A percentile compares a stretch with the other conserved stretches of the same genome.
These are phyloP conservation scores for Apiotrichum akiyoshidainum DNA, from an alignment of 1,284 basidiomycete genomes.

Conservation along the genomic window DNA sequence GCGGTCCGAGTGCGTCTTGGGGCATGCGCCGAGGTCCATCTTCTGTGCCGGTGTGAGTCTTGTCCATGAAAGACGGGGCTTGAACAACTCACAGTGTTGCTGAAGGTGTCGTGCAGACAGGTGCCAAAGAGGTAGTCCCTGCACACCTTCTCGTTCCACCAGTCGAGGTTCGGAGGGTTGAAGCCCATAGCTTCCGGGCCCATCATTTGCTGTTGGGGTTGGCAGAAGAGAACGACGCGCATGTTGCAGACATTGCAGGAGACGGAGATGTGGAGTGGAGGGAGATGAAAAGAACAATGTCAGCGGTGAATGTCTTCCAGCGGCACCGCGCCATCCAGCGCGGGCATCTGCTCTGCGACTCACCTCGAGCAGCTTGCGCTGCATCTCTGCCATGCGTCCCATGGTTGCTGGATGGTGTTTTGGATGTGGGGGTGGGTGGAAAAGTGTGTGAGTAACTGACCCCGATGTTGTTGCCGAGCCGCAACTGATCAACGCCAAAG, in stretches of 20 bases:
- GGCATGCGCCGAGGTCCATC: constrained; percentile 99
- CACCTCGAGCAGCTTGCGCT: constrained; percentile 53
- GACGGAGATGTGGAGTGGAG: neutral
- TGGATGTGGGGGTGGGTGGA: neutral
- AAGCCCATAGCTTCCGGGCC: constrained; percentile 98
- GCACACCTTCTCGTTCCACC: constrained; percentile 99
- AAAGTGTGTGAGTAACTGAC: no score
- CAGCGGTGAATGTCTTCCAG: neutral
- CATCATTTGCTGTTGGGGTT: constrained; percentile 83
- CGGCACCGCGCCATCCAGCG: no score
- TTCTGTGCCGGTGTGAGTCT: constrained; percentile 61
- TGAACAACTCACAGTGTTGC: constrained; percentile 78
- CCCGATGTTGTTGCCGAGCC: no score
- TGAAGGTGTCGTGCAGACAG: constrained; percentile 95
- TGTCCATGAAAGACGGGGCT: neutral
- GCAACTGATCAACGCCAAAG: no score
- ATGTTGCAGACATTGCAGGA: no score
- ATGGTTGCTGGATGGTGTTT: constrained; percentile 29
- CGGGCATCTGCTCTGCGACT: constrained; percentile 10
- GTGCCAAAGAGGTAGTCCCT: constrained; percentile 96
- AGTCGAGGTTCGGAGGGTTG: constrained; percentile 83
- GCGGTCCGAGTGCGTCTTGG: constrained; percentile 92
- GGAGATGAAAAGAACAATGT: neutral
- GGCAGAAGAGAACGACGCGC: neutral
- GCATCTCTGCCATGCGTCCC: constrained; percentile 52